phyloP scores from a whole-genome alignment of 495 filamentous ascomycete species.

The Neurospora tetrasperma region DNA sequence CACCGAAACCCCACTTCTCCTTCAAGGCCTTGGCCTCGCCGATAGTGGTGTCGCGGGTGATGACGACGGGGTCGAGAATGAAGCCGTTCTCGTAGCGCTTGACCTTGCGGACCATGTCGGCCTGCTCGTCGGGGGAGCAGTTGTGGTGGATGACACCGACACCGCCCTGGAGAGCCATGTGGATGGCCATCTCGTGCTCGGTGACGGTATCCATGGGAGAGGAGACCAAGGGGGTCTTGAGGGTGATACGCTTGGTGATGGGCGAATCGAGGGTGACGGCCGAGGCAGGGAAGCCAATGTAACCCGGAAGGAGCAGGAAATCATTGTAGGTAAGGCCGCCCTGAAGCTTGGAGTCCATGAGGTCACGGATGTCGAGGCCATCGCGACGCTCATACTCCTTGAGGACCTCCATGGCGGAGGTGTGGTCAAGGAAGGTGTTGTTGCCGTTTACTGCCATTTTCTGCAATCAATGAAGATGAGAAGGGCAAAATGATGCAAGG shows the following conservation, averaged over 20 bases:
- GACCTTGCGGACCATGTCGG: conserved; percentile 98
- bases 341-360: conserved; percentile 77
- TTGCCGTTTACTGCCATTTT: conserved; percentile 59
- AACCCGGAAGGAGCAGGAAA: conserved; percentile 49
- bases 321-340: conserved; percentile 80
- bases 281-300: conserved; percentile 76
- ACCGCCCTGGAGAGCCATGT: conserved; percentile 94
- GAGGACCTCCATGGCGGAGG: conserved; percentile 67
- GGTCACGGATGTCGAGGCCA: conserved; percentile 71
- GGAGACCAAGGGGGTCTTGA: conserved; percentile 92
- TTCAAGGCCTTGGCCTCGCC: conserved; percentile 86
- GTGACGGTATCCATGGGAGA: conserved; percentile 99
- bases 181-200: conserved; percentile 97
- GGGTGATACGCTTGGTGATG: conserved; percentile 82
- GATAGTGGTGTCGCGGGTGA: conserved; percentile 78
- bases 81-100: conserved; percentile 99
- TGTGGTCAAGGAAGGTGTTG: conserved; percentile 35
- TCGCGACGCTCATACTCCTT: conserved; percentile 64
- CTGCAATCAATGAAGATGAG: conserved; percentile 11
- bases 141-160: conserved; percentile 99
- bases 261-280: conserved; percentile 82
- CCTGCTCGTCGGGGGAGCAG: conserved; percentile 87
- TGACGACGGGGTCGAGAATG: conserved; percentile 91
- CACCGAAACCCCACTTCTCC: conserved; percentile 97
- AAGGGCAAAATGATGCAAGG: conserved; percentile 1